Percentiles rank a stretch among this genome's conserved stretches.
These are phyloP conservation scores for Zoysia matrella DNA, from an alignment of 202 grass and related monocot genomes.

Conservation along the genomic window DNA sequence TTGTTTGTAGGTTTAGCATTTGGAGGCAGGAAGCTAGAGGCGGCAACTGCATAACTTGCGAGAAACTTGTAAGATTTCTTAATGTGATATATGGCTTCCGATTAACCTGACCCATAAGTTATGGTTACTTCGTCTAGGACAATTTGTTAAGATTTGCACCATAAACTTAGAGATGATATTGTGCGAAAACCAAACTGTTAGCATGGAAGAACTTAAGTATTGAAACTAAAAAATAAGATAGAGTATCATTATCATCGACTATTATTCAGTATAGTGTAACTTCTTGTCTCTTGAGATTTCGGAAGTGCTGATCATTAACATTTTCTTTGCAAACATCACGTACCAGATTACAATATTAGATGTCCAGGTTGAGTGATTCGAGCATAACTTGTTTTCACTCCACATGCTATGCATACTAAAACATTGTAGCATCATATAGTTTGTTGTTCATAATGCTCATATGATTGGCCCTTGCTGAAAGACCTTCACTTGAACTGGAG, in stretches of 20 bases:
- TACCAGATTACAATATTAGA: neutral
- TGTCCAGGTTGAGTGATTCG: neutral
- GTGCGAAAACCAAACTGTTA: neutral
- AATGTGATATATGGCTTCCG: neutral
- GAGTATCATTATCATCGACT: neutral
- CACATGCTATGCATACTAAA: constrained; percentile 19
- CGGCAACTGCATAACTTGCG: constrained; percentile 76
- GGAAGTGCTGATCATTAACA: neutral
- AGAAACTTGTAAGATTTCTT: constrained; percentile 65
- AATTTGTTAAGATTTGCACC: neutral
- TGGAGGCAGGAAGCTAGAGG: constrained; percentile 59
- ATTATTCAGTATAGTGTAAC: neutral
- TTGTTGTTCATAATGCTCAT: neutral
- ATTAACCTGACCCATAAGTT: constrained; percentile 2
- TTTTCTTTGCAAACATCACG: neutral
- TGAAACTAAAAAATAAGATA: neutral
- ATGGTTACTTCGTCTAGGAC: neutral
- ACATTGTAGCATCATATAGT: neutral
- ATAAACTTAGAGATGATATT: neutral
- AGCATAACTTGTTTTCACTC: neutral
- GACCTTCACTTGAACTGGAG: neutral
- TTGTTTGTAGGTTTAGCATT: constrained; percentile 56
- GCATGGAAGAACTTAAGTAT: neutral
- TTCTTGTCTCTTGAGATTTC: neutral
- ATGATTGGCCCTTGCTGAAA: neutral